Base-by-base conservation (phyloP, 1,284 basidiomycete species). In the Pseudozyma thailandica region DNA sequence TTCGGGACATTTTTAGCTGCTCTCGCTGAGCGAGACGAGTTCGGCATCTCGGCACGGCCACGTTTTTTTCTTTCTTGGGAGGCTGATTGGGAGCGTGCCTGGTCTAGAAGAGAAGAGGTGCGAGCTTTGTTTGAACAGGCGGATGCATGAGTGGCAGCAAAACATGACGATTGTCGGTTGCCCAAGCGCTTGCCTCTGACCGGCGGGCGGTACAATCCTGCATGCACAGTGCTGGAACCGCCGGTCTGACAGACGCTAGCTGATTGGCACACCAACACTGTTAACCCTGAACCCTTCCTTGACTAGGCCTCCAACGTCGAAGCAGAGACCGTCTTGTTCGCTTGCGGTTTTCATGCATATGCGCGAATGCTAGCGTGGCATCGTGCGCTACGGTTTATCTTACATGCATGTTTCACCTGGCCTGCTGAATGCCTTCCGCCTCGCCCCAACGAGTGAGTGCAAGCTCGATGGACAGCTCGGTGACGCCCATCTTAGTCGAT, bases 1-100 rank as follows among this genome's bases (percentile, higher is more conserved):
- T 33, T 10, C 31, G 31, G 12, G 31, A 33, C 12, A 13, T 13
- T 16, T 33, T 33, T 33, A 3, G 31, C 3, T 13, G 31, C 31
- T 33, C n/a, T 33, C 2, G n/a, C n/a, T 33, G 12, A 23, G 26
- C 23, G 23, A 6, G 20, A 6, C 13, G n/a, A 18, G 27, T 48
- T 56, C 61, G 61, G 61, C 61, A 63, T 63, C 61, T 63, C 61
- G 61, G 61, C 61, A 63, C 25, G 45, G 46, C 53, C 61, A 57
- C 61, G 49, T 63, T 56, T 52, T 47, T 27, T 16, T 37, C 35
- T n/a, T 42, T n/a, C 43, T 25, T 31, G 37, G n/a, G 10, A 7
- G 16, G 33, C 6, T 35, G 13, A 16, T 50, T 28, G 9, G 18
- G 27, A 27, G 33, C 47, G 21, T 25, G 20, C 41, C 41, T 25